Evolutionary conservation across 2,329 filamentous ascomycete species (phyloP).

Genomic region (Colletotrichum cuscutae): DNA sequence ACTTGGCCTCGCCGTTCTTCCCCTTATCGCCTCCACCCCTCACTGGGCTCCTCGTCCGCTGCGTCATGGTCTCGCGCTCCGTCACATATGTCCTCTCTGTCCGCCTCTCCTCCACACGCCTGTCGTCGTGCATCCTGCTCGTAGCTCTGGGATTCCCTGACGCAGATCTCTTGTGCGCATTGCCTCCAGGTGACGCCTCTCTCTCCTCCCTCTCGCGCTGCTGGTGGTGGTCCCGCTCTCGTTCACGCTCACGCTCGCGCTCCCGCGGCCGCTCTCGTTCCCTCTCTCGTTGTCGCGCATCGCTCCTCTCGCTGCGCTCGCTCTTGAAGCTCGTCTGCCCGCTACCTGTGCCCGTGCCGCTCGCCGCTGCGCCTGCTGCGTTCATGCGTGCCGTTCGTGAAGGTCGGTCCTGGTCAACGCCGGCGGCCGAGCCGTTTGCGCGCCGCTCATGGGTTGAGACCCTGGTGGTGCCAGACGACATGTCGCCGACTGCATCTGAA

Average conservation of each 20-base stretch:
- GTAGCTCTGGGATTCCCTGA: slow-evolving; percentile 66
- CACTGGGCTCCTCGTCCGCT: slow-evolving; percentile 69
- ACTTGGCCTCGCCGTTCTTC: slow-evolving; percentile 47
- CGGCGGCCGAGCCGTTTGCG: slow-evolving; percentile 46
- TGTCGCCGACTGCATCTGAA: slow-evolving; percentile 51
- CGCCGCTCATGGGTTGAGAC: slow-evolving; percentile 54
- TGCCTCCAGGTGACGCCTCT: slow-evolving; percentile 46
- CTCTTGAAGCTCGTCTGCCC: slow-evolving; percentile 44
- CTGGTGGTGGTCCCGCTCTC: slow-evolving; percentile 41
- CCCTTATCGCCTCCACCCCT: slow-evolving; percentile 56
- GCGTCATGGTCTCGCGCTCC: slow-evolving; percentile 70
- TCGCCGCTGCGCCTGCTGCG: slow-evolving; percentile 36
- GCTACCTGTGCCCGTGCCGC: slow-evolving; percentile 16
- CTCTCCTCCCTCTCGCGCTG: slow-evolving; percentile 49
- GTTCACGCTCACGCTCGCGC: slow-evolving; percentile 41
- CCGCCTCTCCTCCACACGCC: slow-evolving; percentile 62
- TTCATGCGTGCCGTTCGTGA: slow-evolving; percentile 46
- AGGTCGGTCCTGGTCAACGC: slow-evolving; percentile 44
- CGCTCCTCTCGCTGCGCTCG: slow-evolving; percentile 39
- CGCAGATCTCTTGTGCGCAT: slow-evolving; percentile 65
- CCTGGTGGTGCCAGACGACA: slow-evolving; percentile 55
- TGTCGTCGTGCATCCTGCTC: slow-evolving; percentile 55
- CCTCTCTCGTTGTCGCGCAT: slow-evolving; percentile 26
- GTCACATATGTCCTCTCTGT: slow-evolving; percentile 68
- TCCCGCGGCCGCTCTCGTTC: slow-evolving; percentile 21